Percentiles rank a stretch among this genome's conserved stretches.
Conservation (phyloP, 2,329 filamentous ascomycete species). For the Thelonectria olida region DNA sequence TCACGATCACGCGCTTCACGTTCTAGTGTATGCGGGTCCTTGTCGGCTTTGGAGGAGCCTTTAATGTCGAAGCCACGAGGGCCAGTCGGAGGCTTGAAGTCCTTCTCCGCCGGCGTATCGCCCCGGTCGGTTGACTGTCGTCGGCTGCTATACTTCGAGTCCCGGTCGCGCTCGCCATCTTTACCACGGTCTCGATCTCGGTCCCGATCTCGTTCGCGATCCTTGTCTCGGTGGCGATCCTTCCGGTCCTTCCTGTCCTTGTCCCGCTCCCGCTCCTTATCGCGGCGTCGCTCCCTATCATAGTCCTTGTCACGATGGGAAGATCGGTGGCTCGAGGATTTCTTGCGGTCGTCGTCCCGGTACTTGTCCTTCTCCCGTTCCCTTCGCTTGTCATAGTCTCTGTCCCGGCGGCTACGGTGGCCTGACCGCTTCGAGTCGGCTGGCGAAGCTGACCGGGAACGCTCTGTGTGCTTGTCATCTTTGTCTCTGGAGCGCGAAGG, state of each 20-base stretch:
- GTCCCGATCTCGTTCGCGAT: slow-evolving; percentile 47
- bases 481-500: slow-evolving; percentile 46
- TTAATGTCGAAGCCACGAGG: slow-evolving; percentile 53
- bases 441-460: slow-evolving; percentile 72
- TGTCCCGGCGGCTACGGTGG: slow-evolving; percentile 70
- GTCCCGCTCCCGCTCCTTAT: slow-evolving; percentile 52
- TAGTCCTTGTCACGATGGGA: slow-evolving; percentile 55
- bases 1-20: slow-evolving; percentile 73
- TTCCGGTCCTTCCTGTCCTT: slow-evolving; percentile 52
- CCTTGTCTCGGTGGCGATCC: slow-evolving; percentile 46
- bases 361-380: slow-evolving; percentile 58
- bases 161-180: slow-evolving; percentile 42
- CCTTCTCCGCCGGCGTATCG: slow-evolving; percentile 47
- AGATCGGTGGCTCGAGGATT: slow-evolving; percentile 51
- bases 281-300: slow-evolving; percentile 45
- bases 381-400: slow-evolving; percentile 53
- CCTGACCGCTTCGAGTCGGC: slow-evolving; percentile 65
- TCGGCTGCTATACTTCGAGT: slow-evolving; percentile 45
- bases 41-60: slow-evolving; percentile 42
- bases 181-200: slow-evolving; percentile 41
- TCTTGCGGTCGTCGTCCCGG: slow-evolving; percentile 54
- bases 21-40: slow-evolving; percentile 70
- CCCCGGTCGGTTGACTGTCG: slow-evolving; percentile 39
- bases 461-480: slow-evolving; percentile 58
- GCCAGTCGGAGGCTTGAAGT: slow-evolving; percentile 53